phyloP scores from a whole-genome alignment of 2,329 filamentous ascomycete species.

The Fusarium sublunatum region DNA sequence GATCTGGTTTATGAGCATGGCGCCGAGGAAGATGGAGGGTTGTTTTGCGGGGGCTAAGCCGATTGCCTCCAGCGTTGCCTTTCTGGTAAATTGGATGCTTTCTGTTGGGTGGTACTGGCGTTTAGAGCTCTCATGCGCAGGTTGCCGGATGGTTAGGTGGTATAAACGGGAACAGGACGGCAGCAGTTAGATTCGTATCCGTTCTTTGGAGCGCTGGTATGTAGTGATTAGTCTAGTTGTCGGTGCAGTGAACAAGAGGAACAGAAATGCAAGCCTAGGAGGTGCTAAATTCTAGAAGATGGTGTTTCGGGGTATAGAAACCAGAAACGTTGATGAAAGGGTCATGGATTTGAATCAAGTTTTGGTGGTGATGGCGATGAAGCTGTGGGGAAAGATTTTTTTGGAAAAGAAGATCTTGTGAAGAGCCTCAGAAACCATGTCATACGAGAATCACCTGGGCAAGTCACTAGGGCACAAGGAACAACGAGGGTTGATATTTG shows the following conservation, averaged over 20 bases:
- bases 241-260: not conserved
- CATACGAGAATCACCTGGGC: conserved; percentile 4
- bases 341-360: conserved; percentile 26
- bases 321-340: conserved; percentile 17
- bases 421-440: conserved; percentile 16
- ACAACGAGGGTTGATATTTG: not conserved
- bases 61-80: not conserved
- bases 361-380: conserved; percentile 13
- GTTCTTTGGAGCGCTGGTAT: not conserved
- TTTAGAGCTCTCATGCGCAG: conserved; percentile 26
- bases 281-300: not conserved
- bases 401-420: conserved; percentile 1
- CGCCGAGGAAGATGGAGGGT: conserved; percentile 1
- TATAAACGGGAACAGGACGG: conserved; percentile 9
- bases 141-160: not conserved
- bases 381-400: conserved; percentile 27
- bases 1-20: conserved; percentile 18
- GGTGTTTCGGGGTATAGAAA: not conserved
- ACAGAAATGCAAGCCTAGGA: not conserved
- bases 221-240: not conserved
- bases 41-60: conserved; percentile 1
- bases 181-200: not conserved
- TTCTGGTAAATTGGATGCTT: not conserved
- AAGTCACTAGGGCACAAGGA: conserved; percentile 1
- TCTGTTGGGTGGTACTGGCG: conserved; percentile 24